Base-by-base conservation (phyloP, 1,139 yeast genomes). In the Saccharomyces hybrid region DNA sequence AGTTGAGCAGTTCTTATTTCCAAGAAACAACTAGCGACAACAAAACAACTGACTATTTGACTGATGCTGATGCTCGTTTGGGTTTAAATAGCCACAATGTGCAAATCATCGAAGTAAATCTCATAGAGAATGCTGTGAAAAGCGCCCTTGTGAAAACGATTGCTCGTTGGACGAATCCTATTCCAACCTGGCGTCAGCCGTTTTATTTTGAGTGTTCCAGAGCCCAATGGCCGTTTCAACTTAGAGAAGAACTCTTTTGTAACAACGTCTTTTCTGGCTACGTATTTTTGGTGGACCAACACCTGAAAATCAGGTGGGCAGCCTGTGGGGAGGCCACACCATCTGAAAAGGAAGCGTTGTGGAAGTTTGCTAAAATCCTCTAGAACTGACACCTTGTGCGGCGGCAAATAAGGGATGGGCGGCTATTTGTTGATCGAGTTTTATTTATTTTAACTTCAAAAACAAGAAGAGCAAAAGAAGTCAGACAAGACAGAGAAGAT, bases 281-380 rank as follows among this genome's bases (percentile, higher is more conserved):
- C 67, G 75, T 89, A 8, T 86, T 89, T 63, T 74, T 93, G 16
- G 77, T 93, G 42, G 99, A 93, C 65, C 75, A 76, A 16, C 75
- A 82, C 14, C 86, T 88, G 53, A 83, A 79, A 63, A 84, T 93
- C 51, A 77, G 99, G 64, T 93, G 98, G 98, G 93, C 91, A 14
- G 88, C 91, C 1, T 82, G 95, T 65, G 99, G 99, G 1, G 79
- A 78, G 52, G 86, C 96, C 6, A 42, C 51, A 2, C n/a, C 51
- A 8, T 59, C 52, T 14, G 63, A 60, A 42, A 42, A 52, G 38
- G 49, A 55, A 42, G 50, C 53, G 4, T 49, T 60, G 16, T 51
- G 57, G 58, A 56, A 53, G 29, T 54, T 54, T 14, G 54, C 58
- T 2, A 48, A 52, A 32, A 42, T 55, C 12, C 34, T 59, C 4